phyloP scores from a whole-genome alignment of 805 yeast genomes.

The Yarrowia sp. region DNA sequence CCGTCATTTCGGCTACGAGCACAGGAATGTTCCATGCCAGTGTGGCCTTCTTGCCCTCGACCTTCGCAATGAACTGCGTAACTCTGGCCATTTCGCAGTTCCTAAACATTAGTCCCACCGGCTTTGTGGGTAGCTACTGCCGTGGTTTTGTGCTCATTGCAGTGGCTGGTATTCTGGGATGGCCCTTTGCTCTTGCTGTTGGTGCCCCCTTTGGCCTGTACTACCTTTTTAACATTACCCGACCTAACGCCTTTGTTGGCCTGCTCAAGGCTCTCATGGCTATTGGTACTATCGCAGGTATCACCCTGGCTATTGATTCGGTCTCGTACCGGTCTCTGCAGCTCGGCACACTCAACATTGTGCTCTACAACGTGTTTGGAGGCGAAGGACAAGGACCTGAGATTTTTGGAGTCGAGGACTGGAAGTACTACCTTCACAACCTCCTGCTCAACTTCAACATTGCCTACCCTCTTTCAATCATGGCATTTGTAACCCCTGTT shows the following conservation, averaged over 20 bases:
- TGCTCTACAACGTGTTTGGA: slow-evolving; percentile 71
- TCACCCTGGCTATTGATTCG: slow-evolving; percentile 44
- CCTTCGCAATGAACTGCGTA: slow-evolving; percentile 59
- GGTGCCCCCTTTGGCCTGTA: slow-evolving; percentile 57
- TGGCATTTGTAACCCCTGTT: slow-evolving; percentile 14
- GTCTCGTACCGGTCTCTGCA: slow-evolving; percentile 55
- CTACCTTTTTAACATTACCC: slow-evolving; percentile 27
- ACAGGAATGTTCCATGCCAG: slow-evolving; percentile 91
- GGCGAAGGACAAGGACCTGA: slow-evolving; percentile 80
- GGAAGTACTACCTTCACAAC: slow-evolving; percentile 65
- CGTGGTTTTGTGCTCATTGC: slow-evolving; percentile 42
- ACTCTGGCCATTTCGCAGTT: slow-evolving; percentile 37
- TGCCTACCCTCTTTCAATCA: slow-evolving; percentile 35
- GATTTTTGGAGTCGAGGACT: slow-evolving; percentile 84
- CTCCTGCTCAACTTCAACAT: slow-evolving; percentile 71
- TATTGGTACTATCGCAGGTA: slow-evolving; percentile 31
- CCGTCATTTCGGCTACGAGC: slow-evolving; percentile 56
- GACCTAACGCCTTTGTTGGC: slow-evolving; percentile 27
- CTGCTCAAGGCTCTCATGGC: slow-evolving; percentile 29
- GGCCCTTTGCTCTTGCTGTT: slow-evolving; percentile 80
- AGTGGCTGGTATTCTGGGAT: slow-evolving; percentile 77
- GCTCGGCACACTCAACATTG: slow-evolving; percentile 78
- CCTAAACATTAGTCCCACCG: slow-evolving; percentile 17
- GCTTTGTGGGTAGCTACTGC: slow-evolving; percentile 16
- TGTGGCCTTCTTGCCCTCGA: slow-evolving; percentile 78